These are phyloP conservation scores for Gigaspora rosea DNA, from an alignment of 192 early-diverging fungal species.

Conservation along the genomic window DNA sequence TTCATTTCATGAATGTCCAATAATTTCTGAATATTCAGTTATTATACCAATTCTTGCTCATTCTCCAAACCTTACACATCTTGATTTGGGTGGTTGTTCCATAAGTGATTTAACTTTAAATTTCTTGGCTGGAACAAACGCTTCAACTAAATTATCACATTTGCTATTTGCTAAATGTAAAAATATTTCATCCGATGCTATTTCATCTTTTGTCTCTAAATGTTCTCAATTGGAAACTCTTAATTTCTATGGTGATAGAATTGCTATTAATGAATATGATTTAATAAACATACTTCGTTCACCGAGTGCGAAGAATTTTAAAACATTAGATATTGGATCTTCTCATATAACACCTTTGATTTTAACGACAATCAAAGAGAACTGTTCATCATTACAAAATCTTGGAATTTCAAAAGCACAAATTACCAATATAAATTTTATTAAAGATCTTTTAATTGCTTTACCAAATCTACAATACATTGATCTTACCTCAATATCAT, in stretches of 20 bases:
- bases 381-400: background rate
- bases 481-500: background rate
- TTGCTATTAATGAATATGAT: slow-evolving; percentile 12
- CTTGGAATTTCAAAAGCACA: background rate
- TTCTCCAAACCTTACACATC: slow-evolving; percentile 22
- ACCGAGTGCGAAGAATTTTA: background rate
- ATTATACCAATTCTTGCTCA: slow-evolving; percentile 22
- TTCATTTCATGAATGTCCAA: slow-evolving; percentile 21
- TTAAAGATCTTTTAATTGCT: background rate
- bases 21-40: background rate
- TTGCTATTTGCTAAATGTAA: background rate
- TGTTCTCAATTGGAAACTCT: background rate
- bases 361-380: background rate
- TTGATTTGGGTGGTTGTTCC: slow-evolving; percentile 30
- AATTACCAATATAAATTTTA: background rate
- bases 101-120: background rate
- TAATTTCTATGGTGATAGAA: slow-evolving; percentile 17
- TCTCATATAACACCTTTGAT: slow-evolving; percentile 11
- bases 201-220: background rate
- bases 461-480: slow-evolving; percentile 3
- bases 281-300: background rate
- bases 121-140: too few species aligned
- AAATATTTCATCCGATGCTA: slow-evolving; percentile 14
- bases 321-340: slow-evolving; percentile 14
- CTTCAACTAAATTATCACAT: too few species aligned